These are phyloP conservation scores for Phytopythium aichiense DNA, from an alignment of 352 stramenopile species.

Conservation along the genomic window DNA sequence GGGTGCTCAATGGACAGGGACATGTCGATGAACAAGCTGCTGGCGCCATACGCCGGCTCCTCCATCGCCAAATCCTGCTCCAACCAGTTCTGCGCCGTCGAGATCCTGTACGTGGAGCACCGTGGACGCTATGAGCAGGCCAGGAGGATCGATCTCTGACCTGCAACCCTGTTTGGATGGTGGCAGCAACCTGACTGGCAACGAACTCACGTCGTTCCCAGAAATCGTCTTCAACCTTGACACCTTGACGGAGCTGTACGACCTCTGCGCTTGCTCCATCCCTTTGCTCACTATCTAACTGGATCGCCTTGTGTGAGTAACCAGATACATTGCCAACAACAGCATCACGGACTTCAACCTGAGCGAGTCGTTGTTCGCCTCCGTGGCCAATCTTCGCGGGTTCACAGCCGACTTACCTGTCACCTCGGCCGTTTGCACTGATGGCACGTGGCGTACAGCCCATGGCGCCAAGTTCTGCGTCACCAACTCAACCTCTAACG, in stretches of 20 bases:
- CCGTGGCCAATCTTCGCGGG: slow-evolving; percentile 14
- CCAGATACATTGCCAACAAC: slow-evolving; percentile 27
- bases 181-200: slow-evolving; percentile 30
- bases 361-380: slow-evolving; percentile 19
- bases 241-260: slow-evolving; percentile 26
- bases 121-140: not conserved
- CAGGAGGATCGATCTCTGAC: not conserved
- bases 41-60: slow-evolving; percentile 26
- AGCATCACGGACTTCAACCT: slow-evolving; percentile 36
- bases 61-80: slow-evolving; percentile 13
- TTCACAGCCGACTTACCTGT: slow-evolving; percentile 25
- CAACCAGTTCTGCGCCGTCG: slow-evolving; percentile 19
- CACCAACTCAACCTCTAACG: slow-evolving; percentile 4
- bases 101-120: slow-evolving; percentile 22
- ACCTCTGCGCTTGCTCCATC: not conserved
- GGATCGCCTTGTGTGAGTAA: no score
- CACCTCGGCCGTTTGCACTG: slow-evolving; percentile 10
- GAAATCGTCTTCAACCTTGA: slow-evolving; percentile 28
- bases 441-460: slow-evolving; percentile 23
- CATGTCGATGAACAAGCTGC: slow-evolving; percentile 35
- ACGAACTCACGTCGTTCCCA: slow-evolving; percentile 22
- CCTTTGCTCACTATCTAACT: not conserved
- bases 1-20: slow-evolving; percentile 18
- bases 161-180: not conserved
- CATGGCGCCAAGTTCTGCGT: slow-evolving; percentile 30